A percentile compares a stretch with the other conserved stretches of the same genome.
These are phyloP conservation scores for Colletotrichum echinochloae DNA, from an alignment of 2,329 filamentous ascomycete genomes.

Conservation along the genomic window DNA sequence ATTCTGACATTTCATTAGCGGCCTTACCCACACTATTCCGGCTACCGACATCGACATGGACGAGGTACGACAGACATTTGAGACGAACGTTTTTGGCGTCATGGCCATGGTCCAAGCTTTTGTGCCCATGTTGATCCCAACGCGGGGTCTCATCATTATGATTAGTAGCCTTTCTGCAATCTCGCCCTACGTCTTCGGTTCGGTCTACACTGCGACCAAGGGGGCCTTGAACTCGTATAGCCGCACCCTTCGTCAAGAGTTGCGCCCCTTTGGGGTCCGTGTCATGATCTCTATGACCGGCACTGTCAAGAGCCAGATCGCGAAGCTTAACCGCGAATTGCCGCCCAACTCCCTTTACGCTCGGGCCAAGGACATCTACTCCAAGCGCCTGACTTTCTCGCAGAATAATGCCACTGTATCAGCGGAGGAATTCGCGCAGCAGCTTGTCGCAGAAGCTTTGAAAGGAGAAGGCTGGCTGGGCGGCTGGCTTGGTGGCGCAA, in stretches of 20 bases:
- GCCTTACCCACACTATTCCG: slow-evolving; percentile 63
- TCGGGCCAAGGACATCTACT: slow-evolving; percentile 59
- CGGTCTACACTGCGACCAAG: slow-evolving; percentile 68
- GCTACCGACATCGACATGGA: slow-evolving; percentile 64
- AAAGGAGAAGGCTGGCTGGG: slow-evolving; percentile 52
- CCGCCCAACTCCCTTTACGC: slow-evolving; percentile 61
- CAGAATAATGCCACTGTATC: slow-evolving; percentile 60
- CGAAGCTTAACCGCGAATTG: slow-evolving; percentile 55
- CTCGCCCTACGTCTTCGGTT: slow-evolving; percentile 65
- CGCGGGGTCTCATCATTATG: slow-evolving; percentile 66
- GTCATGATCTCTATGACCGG: slow-evolving; percentile 69
- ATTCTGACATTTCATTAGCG: slow-evolving; percentile 50
- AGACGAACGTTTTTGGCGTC: slow-evolving; percentile 68
- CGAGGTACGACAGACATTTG: slow-evolving; percentile 65
- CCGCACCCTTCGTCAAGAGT: slow-evolving; percentile 64
- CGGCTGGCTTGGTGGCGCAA: slow-evolving; percentile 49
- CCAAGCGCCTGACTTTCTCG: slow-evolving; percentile 59
- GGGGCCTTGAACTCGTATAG: slow-evolving; percentile 66
- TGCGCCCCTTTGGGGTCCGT: slow-evolving; percentile 65
- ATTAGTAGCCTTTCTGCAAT: slow-evolving; percentile 64
- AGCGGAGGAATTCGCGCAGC: slow-evolving; percentile 57
- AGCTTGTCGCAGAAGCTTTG: slow-evolving; percentile 58
- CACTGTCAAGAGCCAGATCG: slow-evolving; percentile 64
- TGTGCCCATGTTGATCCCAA: slow-evolving; percentile 60
- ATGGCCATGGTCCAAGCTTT: slow-evolving; percentile 68